Conservation (phyloP, 768 basidiomycete genomes). For the Boletus pseudo-olivaceus region DNA sequence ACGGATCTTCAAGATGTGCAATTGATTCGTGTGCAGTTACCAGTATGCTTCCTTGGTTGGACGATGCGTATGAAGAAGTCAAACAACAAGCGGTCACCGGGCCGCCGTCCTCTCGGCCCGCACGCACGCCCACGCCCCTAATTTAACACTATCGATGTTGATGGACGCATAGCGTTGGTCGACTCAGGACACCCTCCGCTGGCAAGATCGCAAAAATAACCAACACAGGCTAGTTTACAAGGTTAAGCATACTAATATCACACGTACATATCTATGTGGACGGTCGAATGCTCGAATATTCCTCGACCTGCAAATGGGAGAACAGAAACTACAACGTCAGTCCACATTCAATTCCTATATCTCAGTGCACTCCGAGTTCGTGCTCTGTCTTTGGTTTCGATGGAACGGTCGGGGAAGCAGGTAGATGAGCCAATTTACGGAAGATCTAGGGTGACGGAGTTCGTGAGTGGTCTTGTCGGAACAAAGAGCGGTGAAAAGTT, state of each 20-base stretch:
- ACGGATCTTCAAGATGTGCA: too few relatives aligned
- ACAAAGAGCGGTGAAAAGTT: neutral
- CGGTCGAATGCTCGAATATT: neutral
- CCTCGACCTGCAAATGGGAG: neutral
- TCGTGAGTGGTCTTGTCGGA: neutral
- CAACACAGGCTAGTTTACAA: neutral
- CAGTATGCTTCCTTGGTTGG: too few relatives aligned
- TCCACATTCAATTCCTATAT: too few relatives aligned
- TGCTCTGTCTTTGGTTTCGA: neutral
- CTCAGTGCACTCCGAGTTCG: neutral
- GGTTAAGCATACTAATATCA: neutral
- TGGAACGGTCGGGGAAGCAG: neutral
- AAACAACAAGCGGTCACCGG: neutral
- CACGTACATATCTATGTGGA: neutral
- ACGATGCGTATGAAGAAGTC: too few relatives aligned
- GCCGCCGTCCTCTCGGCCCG: neutral
- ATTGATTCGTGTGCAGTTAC: too few relatives aligned
- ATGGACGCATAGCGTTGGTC: neutral
- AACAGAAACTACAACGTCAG: neutral
- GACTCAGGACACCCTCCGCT: neutral
- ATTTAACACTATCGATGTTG: too few relatives aligned
- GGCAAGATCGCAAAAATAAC: neutral
- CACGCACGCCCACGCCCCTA: neutral
- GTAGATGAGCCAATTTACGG: constrained; percentile 25
- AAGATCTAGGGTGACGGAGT: constrained; percentile 20